Base-by-base conservation (phyloP, 2,329 filamentous ascomycete species). In the Boeremia exigua region DNA sequence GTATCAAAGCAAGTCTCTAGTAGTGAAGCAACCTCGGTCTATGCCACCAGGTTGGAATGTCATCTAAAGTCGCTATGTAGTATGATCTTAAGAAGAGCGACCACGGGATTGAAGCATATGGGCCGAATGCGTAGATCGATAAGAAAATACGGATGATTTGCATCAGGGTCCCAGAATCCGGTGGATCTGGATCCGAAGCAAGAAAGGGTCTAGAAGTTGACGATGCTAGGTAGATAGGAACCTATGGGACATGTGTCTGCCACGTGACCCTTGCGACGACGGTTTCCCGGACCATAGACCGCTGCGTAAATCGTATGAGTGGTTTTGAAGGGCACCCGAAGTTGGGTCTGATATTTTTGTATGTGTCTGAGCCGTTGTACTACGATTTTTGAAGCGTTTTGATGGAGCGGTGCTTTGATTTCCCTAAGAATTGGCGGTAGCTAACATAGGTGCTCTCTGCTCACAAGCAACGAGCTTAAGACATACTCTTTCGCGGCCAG, bases 371-470 rank as follows among this genome's bases (percentile, higher is more conserved):
- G 30, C 17, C n/a, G 29, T 27, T 25, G 28, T 28, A 25, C 53
- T 37, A 42, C 25, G 9, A 12, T 6, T 33, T 46, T 3, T 37
- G 36, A 19, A 14, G 47, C 37, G 43, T 32, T 39, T 19, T 42
- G 37, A 43, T 51, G 42, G 37, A 56, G 36, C 46, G 36, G 42
- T 42, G 29, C 30, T 56, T 50, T 51, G 30, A 51, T 47, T 51
- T 47, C 53, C 53, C 43, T 51, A 51, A 56, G 53, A 56, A 51
- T 51, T 43, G 53, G 53, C 47, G 53, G 53, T 56, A 56, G 53
- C 47, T 56, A 58, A 54, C 34, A 58, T 38, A 49, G 36, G 33
- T 32, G 37, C 37, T 33, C 42, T 43, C 43, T 47, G 37, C 42
- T 48, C 40, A 48, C 45, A 19, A 53, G 55, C 55, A 45, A 40